phyloP scores from a whole-genome alignment of 75 land plant species.

The Isoetes taiwanensis region DNA sequence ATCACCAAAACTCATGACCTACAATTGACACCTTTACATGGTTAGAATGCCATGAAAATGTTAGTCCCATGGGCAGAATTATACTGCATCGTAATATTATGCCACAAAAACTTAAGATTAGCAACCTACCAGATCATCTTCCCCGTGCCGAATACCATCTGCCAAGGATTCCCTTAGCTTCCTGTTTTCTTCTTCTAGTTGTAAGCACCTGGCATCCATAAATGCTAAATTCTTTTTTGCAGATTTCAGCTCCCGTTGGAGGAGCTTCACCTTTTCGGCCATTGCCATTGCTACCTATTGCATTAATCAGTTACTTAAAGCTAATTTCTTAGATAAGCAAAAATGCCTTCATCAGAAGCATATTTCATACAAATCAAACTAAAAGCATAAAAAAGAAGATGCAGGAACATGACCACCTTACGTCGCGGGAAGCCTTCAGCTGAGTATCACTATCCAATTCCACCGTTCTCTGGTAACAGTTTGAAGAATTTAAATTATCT shows the following conservation, averaged over 20 bases:
- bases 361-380: not conserved
- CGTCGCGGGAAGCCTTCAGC: constrained; percentile 96
- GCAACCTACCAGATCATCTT: constrained; percentile 76
- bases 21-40: too few relatives aligned
- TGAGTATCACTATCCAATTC: constrained; percentile 52
- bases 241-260: constrained; percentile 57
- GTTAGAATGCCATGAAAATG: too few relatives aligned
- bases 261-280: not conserved
- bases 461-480: too few relatives aligned
- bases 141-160: constrained; percentile 47
- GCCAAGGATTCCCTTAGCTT: constrained; percentile 48
- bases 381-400: not conserved
- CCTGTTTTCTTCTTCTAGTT: constrained; percentile 77
- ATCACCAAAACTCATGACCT: not conserved
- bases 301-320: not conserved
- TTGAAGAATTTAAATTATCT: too few relatives aligned
- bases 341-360: not conserved
- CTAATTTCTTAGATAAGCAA: not conserved
- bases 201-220: constrained; percentile 53
- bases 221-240: constrained; percentile 47
- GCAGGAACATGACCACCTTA: too few relatives aligned
- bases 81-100: too few relatives aligned
- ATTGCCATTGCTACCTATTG: constrained; percentile 7
- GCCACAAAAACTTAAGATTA: too few relatives aligned
- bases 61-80: too few relatives aligned